A percentile compares a stretch with the other conserved stretches of the same genome.
Evolutionary conservation across 2,329 filamentous ascomycete species (phyloP).

Genomic region (Neopestalotiopsis sp.): DNA sequence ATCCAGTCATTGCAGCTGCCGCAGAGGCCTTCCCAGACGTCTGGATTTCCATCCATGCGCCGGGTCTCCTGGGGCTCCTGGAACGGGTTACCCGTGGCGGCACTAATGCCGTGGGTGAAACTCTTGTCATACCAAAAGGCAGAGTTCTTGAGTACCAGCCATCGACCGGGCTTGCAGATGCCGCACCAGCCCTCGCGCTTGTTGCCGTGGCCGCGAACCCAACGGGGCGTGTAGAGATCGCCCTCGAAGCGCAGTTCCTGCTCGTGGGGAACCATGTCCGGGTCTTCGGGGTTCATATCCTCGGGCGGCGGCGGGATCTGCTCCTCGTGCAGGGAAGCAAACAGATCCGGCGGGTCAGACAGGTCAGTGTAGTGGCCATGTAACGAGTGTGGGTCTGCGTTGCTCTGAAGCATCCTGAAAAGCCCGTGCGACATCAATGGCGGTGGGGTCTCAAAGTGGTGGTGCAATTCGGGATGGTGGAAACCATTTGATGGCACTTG

Average conservation of each 20-base stretch:
- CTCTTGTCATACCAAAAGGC: conserved; percentile 95
- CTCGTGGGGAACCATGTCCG: conserved; percentile 77
- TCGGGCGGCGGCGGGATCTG: conserved; percentile 76
- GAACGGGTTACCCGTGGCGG: conserved; percentile 79
- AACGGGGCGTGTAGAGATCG: conserved; percentile 82
- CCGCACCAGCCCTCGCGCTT: conserved; percentile 91
- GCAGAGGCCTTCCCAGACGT: conserved; percentile 82
- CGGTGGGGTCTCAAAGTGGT: conserved; percentile 64
- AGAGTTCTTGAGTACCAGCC: conserved; percentile 88
- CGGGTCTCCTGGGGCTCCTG: conserved; percentile 77
- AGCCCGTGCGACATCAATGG: conserved; percentile 73
- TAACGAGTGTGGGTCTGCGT: conserved; percentile 70
- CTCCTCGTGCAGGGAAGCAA: conserved; percentile 76
- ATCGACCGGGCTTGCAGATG: conserved; percentile 83
- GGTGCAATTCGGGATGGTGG: conserved; percentile 56
- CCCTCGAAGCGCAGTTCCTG: conserved; percentile 80
- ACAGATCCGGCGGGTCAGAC: conserved; percentile 78
- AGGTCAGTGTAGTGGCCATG: conserved; percentile 76
- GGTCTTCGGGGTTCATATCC: conserved; percentile 81
- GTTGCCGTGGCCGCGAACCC: conserved; percentile 85
- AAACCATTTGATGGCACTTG: conserved; percentile 57
- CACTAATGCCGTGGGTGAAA: conserved; percentile 86
- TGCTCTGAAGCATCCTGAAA: conserved; percentile 77
- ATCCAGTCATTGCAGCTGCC: conserved; percentile 83
- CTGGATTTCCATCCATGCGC: conserved; percentile 79